These are phyloP conservation scores for Eutypella sp. DNA, from an alignment of 2,329 filamentous ascomycete genomes.

Conservation along the genomic window DNA sequence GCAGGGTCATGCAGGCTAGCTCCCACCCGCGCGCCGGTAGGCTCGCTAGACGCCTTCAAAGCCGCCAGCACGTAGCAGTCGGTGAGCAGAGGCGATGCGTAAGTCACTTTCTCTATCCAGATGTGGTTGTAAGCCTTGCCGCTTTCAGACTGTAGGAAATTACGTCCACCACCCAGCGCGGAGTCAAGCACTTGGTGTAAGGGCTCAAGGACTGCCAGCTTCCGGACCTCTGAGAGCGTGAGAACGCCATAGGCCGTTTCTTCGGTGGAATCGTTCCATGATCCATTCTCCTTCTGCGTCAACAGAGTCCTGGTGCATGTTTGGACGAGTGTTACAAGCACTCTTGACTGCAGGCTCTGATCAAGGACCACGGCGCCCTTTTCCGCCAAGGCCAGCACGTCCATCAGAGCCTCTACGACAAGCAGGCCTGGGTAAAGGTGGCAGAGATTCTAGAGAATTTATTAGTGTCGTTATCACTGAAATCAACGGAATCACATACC, in stretches of 20 bases:
- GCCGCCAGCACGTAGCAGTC: constrained; percentile 16
- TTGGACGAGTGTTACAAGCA: too few species aligned
- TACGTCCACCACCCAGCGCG: constrained; percentile 9
- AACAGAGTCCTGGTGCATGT: constrained; percentile 10
- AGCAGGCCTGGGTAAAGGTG: constrained; percentile 14
- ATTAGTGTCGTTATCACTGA: too few species aligned
- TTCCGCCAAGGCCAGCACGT: constrained; percentile 13
- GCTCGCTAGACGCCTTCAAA: neutral
- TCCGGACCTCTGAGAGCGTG: constrained; percentile 13
- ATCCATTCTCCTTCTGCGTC: constrained; percentile 11
- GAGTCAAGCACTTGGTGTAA: constrained; percentile 10
- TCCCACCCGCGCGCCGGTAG: neutral
- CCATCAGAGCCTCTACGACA: constrained; percentile 13
- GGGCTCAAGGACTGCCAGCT: constrained; percentile 11
- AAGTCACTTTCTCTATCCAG: constrained; percentile 21
- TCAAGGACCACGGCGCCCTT: constrained; percentile 11
- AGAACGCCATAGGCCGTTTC: constrained; percentile 14
- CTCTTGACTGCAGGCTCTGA: too few species aligned
- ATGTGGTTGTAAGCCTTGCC: constrained; percentile 11
- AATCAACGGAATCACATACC: constrained; percentile 20
- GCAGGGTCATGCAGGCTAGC: too few species aligned
- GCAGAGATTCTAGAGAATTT: constrained; percentile 15
- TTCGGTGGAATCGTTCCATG: constrained; percentile 15
- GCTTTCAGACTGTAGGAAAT: constrained; percentile 9
- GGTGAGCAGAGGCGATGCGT: constrained; percentile 12